Evolutionary conservation across 345 rosid species (phyloP).

Genomic region (Garcia nutans): DNA sequence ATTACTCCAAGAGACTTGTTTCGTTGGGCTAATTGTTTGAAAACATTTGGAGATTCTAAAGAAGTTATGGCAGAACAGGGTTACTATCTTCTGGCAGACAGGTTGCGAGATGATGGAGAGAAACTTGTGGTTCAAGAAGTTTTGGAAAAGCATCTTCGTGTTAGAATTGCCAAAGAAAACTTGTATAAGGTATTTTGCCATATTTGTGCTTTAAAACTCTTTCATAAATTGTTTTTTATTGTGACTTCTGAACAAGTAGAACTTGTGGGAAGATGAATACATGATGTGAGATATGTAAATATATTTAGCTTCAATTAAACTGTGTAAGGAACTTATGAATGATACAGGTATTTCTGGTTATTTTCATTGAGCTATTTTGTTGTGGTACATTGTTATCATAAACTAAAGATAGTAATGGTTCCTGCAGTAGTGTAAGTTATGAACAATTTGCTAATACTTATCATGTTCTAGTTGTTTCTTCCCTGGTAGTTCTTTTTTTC

Average conservation of each 20-base stretch:
- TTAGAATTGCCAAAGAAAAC: conserved; percentile 57
- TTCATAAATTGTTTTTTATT: not conserved
- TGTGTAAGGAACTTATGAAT: not conserved
- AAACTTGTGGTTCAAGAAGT: conserved; percentile 72
- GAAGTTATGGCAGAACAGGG: conserved; percentile 93
- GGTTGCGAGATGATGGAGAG: conserved; percentile 85
- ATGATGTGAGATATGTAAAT: not conserved
- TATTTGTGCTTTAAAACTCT: not conserved
- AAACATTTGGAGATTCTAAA: conserved; percentile 56
- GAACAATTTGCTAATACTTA: not conserved
- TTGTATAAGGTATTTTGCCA: conserved; percentile 55
- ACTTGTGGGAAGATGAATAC: not conserved
- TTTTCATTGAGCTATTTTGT: not conserved
- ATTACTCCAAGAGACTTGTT: conserved; percentile 94
- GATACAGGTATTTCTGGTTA: not conserved
- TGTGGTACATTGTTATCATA: not conserved
- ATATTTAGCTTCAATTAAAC: not conserved
- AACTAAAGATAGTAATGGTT: not conserved
- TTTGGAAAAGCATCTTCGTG: conserved; percentile 64
- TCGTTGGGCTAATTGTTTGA: conserved; percentile 93
- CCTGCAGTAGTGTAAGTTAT: not conserved
- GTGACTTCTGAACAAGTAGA: not conserved
- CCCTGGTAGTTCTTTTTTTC: not conserved
- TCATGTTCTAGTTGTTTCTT: not conserved
- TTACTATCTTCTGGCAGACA: conserved; percentile 87